Conservation (phyloP, 2,329 filamentous ascomycete genomes). For the Chaetomiaceae sp. region DNA sequence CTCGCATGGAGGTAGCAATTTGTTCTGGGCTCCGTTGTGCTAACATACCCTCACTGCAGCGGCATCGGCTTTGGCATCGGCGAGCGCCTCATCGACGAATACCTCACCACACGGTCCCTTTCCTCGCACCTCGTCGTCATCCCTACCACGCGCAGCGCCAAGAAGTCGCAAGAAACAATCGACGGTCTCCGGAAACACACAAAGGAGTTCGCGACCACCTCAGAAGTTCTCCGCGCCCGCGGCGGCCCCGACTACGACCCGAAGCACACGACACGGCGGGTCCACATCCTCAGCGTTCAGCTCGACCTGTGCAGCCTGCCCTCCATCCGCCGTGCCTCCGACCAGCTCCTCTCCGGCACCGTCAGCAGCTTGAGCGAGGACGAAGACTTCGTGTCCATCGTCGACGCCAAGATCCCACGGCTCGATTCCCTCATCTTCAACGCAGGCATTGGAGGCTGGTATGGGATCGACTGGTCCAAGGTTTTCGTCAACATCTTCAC, state of each 20-base stretch:
- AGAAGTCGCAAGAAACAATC: slow-evolving; percentile 72
- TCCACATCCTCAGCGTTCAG: slow-evolving; percentile 56
- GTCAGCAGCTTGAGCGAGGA: slow-evolving; percentile 41
- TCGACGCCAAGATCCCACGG: slow-evolving; percentile 54
- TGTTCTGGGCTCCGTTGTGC: no score
- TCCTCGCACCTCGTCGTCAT: slow-evolving; percentile 71
- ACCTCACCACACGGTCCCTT: slow-evolving; percentile 64
- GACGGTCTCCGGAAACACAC: slow-evolving; percentile 59
- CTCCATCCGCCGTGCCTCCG: slow-evolving; percentile 46
- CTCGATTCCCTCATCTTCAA: slow-evolving; percentile 80
- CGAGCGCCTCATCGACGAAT: slow-evolving; percentile 83
- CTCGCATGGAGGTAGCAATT: no score
- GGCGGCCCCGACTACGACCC: slow-evolving; percentile 37
- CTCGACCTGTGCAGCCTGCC: slow-evolving; percentile 57
- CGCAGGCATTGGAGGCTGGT: slow-evolving; percentile 84
- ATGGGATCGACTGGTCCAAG: slow-evolving; percentile 64
- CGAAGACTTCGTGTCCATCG: slow-evolving; percentile 34
- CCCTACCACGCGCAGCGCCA: slow-evolving; percentile 71
- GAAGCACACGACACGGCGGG: slow-evolving; percentile 41
- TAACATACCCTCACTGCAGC: no score
- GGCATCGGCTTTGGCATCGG: slow-evolving; percentile 83
- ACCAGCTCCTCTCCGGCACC: slow-evolving; percentile 40
- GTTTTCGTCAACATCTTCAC: slow-evolving; percentile 53
- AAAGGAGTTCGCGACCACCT: slow-evolving; percentile 40
- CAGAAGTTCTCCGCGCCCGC: slow-evolving; percentile 35